phyloP scores from a whole-genome alignment of 2,329 filamentous ascomycete species.

The Orbilia brochopaga region DNA sequence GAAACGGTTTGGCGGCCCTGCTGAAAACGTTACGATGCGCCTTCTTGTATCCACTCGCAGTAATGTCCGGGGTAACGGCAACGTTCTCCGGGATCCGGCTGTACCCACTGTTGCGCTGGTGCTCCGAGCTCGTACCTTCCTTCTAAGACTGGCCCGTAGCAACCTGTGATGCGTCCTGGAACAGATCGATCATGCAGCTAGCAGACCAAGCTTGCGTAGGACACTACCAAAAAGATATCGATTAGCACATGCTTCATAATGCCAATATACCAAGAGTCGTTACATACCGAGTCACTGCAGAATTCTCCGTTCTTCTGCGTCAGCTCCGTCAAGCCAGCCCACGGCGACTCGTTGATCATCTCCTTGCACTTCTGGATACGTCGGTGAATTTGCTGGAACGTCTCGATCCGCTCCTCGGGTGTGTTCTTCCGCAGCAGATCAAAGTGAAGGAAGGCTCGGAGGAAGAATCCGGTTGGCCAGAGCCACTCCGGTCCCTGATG shows the following conservation, averaged over 20 bases:
- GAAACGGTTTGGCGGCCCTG: constrained; percentile 24
- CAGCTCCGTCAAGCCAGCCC: constrained; percentile 90
- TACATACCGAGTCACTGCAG: constrained; percentile 84
- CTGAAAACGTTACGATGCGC: constrained; percentile 27
- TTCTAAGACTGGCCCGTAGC: constrained; percentile 27
- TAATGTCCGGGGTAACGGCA: not conserved
- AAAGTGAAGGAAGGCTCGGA: constrained; percentile 88
- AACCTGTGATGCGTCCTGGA: constrained; percentile 77
- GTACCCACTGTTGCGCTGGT: not conserved
- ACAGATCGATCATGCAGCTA: constrained; percentile 90
- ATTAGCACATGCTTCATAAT: constrained; percentile 56
- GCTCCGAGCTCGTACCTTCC: not conserved
- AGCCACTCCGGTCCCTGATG: constrained; percentile 98
- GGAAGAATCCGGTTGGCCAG: constrained; percentile 95
- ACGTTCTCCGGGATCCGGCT: not conserved
- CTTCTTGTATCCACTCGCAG: constrained; percentile 20
- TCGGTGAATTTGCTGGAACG: constrained; percentile 91
- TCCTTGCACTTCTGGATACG: constrained; percentile 82
- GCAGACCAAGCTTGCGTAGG: constrained; percentile 97
- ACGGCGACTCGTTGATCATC: constrained; percentile 77
- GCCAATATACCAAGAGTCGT: constrained; percentile 24
- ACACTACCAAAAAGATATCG: constrained; percentile 64
- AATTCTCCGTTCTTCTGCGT: constrained; percentile 86
- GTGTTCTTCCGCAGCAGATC: constrained; percentile 75
- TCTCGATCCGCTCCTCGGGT: constrained; percentile 75